phyloP scores from a whole-genome alignment of 1,284 basidiomycete species.

The Tilletia horrida region DNA sequence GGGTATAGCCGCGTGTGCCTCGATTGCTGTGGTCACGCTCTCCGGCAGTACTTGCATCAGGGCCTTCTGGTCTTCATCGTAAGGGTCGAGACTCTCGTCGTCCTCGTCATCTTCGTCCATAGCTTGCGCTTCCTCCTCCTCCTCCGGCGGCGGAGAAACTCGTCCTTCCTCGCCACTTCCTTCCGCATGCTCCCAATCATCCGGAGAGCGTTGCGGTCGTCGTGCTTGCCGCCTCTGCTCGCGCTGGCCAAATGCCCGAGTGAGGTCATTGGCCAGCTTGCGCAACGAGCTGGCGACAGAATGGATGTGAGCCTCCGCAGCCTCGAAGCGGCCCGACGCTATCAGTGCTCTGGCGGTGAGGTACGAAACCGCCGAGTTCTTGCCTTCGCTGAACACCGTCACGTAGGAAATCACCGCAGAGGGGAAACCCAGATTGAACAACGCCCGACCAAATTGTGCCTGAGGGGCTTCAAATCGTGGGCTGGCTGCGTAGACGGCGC shows the following conservation, averaged over 20 bases:
- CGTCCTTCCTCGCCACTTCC: not conserved
- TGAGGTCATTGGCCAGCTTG: not conserved
- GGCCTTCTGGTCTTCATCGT: not conserved
- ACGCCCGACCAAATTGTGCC: not conserved
- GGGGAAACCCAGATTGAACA: slow-evolving; percentile 11
- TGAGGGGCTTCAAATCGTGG: slow-evolving; percentile 1
- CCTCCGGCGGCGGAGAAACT: not conserved
- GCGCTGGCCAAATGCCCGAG: not conserved
- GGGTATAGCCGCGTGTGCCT: not conserved
- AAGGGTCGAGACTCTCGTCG: not conserved
- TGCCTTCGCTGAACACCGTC: not conserved
- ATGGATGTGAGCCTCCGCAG: not conserved
- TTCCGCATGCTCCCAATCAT: slow-evolving; percentile 12
- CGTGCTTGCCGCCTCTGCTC: not conserved
- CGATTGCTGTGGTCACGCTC: not conserved
- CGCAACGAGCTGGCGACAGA: not conserved
- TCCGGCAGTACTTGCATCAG: not conserved
- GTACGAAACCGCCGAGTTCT: not conserved
- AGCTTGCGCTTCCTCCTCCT: not conserved
- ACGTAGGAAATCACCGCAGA: not conserved
- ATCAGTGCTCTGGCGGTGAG: slow-evolving; percentile 1
- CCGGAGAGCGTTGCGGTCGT: not conserved
- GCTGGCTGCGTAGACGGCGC: not conserved
- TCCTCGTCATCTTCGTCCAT: not conserved
- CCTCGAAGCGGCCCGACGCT: not conserved